These are phyloP conservation scores for Chondrostereum purpureum DNA, from an alignment of 1,284 basidiomycete genomes.

Conservation along the genomic window DNA sequence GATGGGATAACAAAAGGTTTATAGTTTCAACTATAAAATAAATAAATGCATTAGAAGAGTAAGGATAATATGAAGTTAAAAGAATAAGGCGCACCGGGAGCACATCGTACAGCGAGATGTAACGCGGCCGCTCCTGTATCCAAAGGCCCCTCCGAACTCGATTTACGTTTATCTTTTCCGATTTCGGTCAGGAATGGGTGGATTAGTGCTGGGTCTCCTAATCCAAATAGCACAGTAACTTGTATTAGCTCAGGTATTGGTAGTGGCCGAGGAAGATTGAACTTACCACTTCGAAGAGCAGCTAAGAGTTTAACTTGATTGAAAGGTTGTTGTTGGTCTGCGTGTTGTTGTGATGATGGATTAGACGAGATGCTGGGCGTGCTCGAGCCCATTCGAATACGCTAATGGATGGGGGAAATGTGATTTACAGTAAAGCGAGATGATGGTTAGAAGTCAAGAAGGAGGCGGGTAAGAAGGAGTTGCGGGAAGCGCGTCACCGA, in stretches of 20 bases:
- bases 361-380: not conserved
- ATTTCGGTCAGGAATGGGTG: constrained; percentile 81
- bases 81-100: constrained; percentile 64
- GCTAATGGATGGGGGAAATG: too few species aligned
- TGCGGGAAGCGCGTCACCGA: too few species aligned
- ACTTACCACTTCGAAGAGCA: constrained; percentile 52
- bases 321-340: constrained; percentile 34
- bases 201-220: constrained; percentile 73
- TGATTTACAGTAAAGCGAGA: too few species aligned
- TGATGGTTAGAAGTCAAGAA: too few species aligned
- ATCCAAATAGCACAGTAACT: constrained; percentile 1
- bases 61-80: constrained; percentile 1
- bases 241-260: not conserved
- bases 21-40: constrained; percentile 50
- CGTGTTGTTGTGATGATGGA: not conserved
- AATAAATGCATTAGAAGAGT: not conserved
- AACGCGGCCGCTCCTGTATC: constrained; percentile 72
- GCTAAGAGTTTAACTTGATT: constrained; percentile 66
- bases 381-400: too few species aligned
- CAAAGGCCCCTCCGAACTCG: constrained; percentile 32
- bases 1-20: constrained; percentile 63
- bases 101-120: constrained; percentile 84
- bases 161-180: constrained; percentile 50
- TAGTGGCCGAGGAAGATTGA: too few species aligned
- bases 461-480: too few species aligned